A percentile compares a stretch with the other conserved stretches of the same genome.
Conservation (phyloP, 495 filamentous ascomycete species). For the Oleoguttula mirabilis region DNA sequence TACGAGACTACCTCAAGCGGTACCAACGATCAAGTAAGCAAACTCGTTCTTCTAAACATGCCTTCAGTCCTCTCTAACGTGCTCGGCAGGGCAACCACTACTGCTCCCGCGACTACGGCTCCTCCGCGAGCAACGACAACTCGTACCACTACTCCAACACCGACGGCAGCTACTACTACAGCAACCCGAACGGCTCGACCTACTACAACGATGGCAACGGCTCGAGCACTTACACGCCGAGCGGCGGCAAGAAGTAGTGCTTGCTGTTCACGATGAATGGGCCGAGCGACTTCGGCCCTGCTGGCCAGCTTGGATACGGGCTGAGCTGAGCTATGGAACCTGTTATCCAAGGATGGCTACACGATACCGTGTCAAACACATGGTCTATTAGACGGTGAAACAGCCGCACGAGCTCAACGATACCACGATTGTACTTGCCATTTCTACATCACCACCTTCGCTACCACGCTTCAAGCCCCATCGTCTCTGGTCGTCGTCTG, state of each 20-base stretch:
- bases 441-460: no score
- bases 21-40: conserved; percentile 1
- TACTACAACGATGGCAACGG: conserved; percentile 19
- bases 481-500: no score
- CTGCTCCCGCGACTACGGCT: conserved; percentile 42
- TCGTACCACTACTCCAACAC: conserved; percentile 47
- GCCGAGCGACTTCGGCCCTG: no score
- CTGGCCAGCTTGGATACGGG: no score
- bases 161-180: conserved; percentile 50
- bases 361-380: no score
- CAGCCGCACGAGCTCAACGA: no score
- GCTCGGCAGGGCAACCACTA: conserved; percentile 38
- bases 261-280: no score
- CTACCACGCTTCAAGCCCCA: no score
- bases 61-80: background rate
- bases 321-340: no score
- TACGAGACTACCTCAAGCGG: background rate
- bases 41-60: background rate
- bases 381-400: no score
- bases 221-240: conserved; percentile 3
- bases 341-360: no score
- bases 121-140: conserved; percentile 35
- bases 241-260: conserved; percentile 40
- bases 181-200: conserved; percentile 38
- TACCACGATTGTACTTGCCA: no score